Evolutionary conservation across 148 eudicot species (phyloP).

Genomic region (Fagopyrum esculentum): DNA sequence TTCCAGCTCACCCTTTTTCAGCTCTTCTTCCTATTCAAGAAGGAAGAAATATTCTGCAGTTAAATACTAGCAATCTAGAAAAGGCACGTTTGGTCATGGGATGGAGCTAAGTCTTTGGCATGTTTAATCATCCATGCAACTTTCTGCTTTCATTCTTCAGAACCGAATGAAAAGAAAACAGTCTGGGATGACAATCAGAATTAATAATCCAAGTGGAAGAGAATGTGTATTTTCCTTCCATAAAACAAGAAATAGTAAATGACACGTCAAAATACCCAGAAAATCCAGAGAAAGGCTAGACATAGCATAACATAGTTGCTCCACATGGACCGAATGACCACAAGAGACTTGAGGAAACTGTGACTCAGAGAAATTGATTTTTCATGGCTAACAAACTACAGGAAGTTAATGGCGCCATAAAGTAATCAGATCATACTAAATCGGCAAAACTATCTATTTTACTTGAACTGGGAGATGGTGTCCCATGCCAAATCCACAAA

Average conservation of each 20-base stretch:
- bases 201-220: background rate
- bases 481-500: background rate
- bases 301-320: background rate
- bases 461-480: background rate
- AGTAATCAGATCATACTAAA: no score
- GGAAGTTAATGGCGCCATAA: background rate
- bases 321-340: background rate
- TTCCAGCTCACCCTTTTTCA: conserved; percentile 84
- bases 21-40: conserved; percentile 67
- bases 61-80: conserved; percentile 10
- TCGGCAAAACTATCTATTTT: background rate
- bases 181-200: background rate
- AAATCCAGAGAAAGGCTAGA: background rate
- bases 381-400: background rate
- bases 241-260: background rate
- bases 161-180: background rate
- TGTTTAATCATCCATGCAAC: background rate
- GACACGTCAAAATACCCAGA: background rate
- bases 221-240: background rate
- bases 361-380: background rate
- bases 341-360: background rate
- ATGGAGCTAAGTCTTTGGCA: background rate
- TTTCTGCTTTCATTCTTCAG: background rate
- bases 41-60: background rate
- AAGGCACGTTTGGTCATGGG: background rate